phyloP scores from a whole-genome alignment of 176 grass and related monocot genomes.

The Bromus sterilis region DNA sequence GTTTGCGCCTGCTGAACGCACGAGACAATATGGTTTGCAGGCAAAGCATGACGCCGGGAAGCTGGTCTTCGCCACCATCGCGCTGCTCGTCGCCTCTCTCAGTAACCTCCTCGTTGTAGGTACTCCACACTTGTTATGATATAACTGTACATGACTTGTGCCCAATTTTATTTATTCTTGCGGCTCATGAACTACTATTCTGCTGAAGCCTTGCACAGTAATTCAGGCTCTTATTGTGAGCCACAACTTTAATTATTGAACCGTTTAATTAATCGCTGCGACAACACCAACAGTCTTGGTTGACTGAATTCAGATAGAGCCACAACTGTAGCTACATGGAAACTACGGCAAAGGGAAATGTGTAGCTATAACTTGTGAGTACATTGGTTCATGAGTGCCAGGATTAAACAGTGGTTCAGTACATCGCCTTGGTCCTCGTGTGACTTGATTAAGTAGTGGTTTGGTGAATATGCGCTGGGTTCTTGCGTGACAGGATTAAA shows the following conservation, averaged over 20 bases:
- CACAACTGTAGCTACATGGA: not conserved
- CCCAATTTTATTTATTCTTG: no score
- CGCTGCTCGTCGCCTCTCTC: constrained; percentile 76
- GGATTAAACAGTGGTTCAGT: not conserved
- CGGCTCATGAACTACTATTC: not conserved
- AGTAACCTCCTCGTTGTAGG: constrained; percentile 90
- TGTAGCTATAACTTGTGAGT: not conserved
- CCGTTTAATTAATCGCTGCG: not conserved
- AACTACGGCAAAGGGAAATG: not conserved
- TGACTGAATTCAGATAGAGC: not conserved
- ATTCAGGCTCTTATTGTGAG: not conserved
- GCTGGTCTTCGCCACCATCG: constrained; percentile 64
- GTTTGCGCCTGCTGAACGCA: not conserved
- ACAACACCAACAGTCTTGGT: not conserved
- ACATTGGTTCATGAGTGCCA: not conserved
- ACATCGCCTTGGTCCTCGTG: not conserved
- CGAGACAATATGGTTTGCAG: constrained; percentile 28
- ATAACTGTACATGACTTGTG: no score
- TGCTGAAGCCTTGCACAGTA: not conserved
- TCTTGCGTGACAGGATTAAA: not conserved
- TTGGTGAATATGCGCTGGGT: not conserved
- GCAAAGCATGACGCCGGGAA: constrained; percentile 71
- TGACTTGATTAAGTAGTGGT: not conserved
- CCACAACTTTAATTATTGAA: not conserved
- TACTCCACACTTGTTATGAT: constrained; percentile 26